A percentile compares a stretch with the other conserved stretches of the same genome.
Evolutionary conservation across 1,284 basidiomycete genomes (phyloP).

Genomic region (Porogramme epimiltina): DNA sequence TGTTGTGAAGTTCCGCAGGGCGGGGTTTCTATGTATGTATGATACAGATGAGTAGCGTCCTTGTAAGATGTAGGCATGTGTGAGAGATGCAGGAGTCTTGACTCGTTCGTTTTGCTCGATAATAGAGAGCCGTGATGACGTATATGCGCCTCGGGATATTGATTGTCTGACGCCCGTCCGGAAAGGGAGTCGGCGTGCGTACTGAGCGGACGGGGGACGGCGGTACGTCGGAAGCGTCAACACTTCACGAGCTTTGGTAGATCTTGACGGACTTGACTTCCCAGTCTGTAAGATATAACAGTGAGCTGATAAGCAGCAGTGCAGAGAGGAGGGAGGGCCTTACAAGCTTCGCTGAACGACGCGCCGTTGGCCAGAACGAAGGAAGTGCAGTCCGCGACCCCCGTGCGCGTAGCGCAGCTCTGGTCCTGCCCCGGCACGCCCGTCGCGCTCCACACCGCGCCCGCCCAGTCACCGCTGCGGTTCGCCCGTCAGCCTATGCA

Average conservation of each 20-base stretch:
- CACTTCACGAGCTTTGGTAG: slow-evolving; percentile 44
- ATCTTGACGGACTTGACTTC: slow-evolving; percentile 73
- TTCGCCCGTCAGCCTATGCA: slow-evolving; percentile 44
- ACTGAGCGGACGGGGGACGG: too few relatives aligned
- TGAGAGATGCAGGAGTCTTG: too few relatives aligned
- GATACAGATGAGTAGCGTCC: too few relatives aligned
- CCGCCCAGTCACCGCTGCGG: slow-evolving; percentile 91
- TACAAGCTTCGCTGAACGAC: slow-evolving; percentile 79
- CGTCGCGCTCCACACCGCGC: slow-evolving; percentile 68
- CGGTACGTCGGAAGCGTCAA: neutral
- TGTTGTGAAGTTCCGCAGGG: too few relatives aligned
- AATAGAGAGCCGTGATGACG: too few relatives aligned
- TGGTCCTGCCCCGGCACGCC: slow-evolving; percentile 79
- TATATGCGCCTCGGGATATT: too few relatives aligned
- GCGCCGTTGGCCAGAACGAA: slow-evolving; percentile 74
- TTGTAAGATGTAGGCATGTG: too few relatives aligned
- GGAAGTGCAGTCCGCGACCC: slow-evolving; percentile 74
- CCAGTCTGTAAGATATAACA: slow-evolving; percentile 56
- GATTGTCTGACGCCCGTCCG: too few relatives aligned
- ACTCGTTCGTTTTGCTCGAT: too few relatives aligned
- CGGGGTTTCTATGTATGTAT: too few relatives aligned
- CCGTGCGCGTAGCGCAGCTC: slow-evolving; percentile 83
- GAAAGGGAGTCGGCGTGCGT: too few relatives aligned
- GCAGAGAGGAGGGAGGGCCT: slow-evolving; percentile 33
- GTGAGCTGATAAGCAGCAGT: slow-evolving; percentile 3